Percentiles rank a stretch among this genome's conserved stretches.
Evolutionary conservation across 257 asterid species (phyloP).

Genomic region (Nicotiana noctiflora): DNA sequence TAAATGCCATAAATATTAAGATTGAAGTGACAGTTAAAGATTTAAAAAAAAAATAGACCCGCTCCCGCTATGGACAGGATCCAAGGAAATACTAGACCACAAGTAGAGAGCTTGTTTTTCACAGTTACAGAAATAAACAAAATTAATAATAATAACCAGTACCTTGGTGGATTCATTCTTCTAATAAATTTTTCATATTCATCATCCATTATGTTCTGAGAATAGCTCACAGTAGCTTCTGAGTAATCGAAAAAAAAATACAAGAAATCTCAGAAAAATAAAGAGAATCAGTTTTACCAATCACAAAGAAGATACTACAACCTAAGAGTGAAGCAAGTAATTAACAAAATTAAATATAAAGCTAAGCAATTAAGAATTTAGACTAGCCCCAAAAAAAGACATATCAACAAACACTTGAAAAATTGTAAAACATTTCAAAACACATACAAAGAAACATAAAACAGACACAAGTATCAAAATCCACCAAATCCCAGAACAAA

Average conservation of each 20-base stretch:
- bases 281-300: conserved; percentile 35
- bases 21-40: background rate
- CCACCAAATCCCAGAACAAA: background rate
- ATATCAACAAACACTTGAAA: background rate
- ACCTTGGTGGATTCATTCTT: conserved; percentile 96
- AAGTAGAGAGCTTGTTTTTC: too few species aligned
- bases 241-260: conserved; percentile 11
- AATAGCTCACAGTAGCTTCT: conserved; percentile 54
- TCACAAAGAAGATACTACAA: conserved; percentile 35
- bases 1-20: background rate
- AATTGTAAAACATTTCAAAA: background rate
- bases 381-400: background rate
- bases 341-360: conserved; percentile 14
- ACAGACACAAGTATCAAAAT: background rate
- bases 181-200: conserved; percentile 82
- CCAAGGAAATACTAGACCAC: too few species aligned
- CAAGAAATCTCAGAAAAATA: conserved; percentile 20
- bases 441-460: background rate
- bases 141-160: background rate
- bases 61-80: too few species aligned
- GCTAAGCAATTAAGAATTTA: background rate
- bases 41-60: background rate
- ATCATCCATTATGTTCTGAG: conserved; percentile 67
- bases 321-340: conserved; percentile 25
- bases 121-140: too few species aligned